A percentile compares a stretch with the other conserved stretches of the same genome.
Evolutionary conservation across 2,329 filamentous ascomycete genomes (phyloP).

Genomic region (Aspergillus melleus): DNA sequence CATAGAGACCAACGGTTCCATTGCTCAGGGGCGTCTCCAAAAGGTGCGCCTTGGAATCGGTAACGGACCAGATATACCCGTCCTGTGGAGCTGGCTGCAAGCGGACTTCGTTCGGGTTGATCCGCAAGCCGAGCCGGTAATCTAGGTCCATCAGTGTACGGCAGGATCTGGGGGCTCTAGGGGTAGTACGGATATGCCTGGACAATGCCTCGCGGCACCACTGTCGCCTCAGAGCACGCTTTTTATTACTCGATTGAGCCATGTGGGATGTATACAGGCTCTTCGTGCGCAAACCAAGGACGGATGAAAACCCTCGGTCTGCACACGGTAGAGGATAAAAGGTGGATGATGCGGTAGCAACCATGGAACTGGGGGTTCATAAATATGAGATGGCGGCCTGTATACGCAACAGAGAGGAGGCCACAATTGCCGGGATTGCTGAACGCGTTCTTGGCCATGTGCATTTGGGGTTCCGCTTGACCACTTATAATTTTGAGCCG

Average conservation of each 20-base stretch:
- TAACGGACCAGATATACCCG: not conserved
- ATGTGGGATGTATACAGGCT: no score
- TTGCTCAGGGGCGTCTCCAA: not conserved
- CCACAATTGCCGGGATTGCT: not conserved
- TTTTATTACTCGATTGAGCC: no score
- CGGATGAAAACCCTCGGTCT: no score
- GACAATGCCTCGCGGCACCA: no score
- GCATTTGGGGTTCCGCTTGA: not conserved
- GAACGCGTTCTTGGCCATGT: not conserved
- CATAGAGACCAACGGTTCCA: not conserved
- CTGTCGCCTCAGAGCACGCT: no score
- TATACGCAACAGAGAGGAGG: no score
- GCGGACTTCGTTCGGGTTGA: not conserved
- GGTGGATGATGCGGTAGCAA: no score
- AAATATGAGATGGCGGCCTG: no score
- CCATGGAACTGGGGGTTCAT: no score
- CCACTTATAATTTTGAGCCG: not conserved
- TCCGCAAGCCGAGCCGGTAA: not conserved
- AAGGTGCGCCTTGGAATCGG: not conserved
- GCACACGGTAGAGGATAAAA: no score
- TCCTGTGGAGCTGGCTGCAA: not conserved
- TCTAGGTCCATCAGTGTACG: not conserved
- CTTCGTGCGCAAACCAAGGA: no score
- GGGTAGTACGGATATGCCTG: no score
- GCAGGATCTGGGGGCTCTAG: not conserved